phyloP scores from a whole-genome alignment of 2,329 filamentous ascomycete species.

The Helotiales sp. region DNA sequence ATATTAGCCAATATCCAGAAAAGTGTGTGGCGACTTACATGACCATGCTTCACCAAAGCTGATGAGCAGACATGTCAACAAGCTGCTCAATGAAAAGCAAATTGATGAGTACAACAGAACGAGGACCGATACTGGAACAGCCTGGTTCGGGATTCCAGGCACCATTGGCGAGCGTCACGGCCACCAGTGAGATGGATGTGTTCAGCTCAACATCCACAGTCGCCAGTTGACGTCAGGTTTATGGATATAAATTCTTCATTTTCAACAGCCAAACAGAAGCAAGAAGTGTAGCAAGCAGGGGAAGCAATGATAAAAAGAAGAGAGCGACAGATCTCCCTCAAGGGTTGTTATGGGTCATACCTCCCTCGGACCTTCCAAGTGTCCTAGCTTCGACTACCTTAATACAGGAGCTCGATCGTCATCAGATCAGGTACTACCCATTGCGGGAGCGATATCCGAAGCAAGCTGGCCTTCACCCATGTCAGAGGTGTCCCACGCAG shows the following conservation, averaged over 20 bases:
- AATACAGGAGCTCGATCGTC: neutral
- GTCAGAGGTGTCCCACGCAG: neutral
- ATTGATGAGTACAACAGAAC: constrained; percentile 33
- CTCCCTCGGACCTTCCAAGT: neutral
- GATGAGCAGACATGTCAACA: constrained; percentile 31
- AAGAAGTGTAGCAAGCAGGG: neutral
- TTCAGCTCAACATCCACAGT: neutral
- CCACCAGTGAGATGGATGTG: neutral
- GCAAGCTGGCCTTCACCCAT: neutral
- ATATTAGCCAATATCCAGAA: neutral
- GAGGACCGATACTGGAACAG: constrained; percentile 27
- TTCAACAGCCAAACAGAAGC: constrained; percentile 1
- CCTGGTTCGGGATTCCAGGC: constrained; percentile 25
- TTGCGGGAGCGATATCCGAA: neutral
- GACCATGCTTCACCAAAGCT: constrained; percentile 34
- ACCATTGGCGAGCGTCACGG: constrained; percentile 9
- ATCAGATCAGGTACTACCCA: constrained; percentile 9
- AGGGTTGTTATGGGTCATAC: neutral
- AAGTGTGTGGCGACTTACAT: constrained; percentile 21
- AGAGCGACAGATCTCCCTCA: neutral
- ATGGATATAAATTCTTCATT: neutral
- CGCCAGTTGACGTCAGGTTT: neutral
- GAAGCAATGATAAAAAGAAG: neutral
- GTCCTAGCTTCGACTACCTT: constrained; percentile 6
- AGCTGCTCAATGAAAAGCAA: constrained; percentile 24